Evolutionary conservation across 192 early-diverging fungal species (phyloP).

Genomic region (Podila verticillata): DNA sequence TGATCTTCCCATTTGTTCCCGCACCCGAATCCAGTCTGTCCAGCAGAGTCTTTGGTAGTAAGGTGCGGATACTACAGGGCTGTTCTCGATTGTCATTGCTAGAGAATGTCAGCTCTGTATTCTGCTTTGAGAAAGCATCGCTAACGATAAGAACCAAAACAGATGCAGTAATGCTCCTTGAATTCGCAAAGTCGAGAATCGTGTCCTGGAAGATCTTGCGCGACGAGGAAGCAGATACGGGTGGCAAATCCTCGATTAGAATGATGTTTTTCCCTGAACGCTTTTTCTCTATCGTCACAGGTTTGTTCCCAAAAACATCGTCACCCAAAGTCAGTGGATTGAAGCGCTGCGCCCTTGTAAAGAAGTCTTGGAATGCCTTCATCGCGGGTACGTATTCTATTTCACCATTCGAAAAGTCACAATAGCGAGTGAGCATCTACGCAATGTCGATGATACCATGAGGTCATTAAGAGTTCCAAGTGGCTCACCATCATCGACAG

Average conservation of each 20-base stretch:
- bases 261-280: conserved; percentile 52
- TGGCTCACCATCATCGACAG: conserved; percentile 33
- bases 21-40: conserved; percentile 33
- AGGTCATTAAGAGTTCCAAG: background rate
- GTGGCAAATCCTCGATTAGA: conserved; percentile 69
- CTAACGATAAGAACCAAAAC: conserved; percentile 47
- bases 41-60: conserved; percentile 24
- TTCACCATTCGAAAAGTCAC: background rate
- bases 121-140: conserved; percentile 47
- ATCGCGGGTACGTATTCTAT: conserved; percentile 54
- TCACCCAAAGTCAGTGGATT: conserved; percentile 32
- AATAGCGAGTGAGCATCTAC: background rate
- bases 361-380: conserved; percentile 62
- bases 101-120: conserved; percentile 40
- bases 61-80: conserved; percentile 23
- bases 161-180: conserved; percentile 17
- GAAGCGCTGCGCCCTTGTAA: conserved; percentile 62
- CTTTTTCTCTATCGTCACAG: background rate
- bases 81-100: conserved; percentile 28
- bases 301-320: background rate
- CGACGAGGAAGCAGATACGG: conserved; percentile 57
- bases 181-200: conserved; percentile 55
- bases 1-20: conserved; percentile 10
- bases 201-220: conserved; percentile 61
- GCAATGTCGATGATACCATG: background rate